Evolutionary conservation across 2,329 filamentous ascomycete genomes (phyloP), one percentile per base, ranked within the genome.

Genomic region (Colletotrichum chlorophyti): DNA sequence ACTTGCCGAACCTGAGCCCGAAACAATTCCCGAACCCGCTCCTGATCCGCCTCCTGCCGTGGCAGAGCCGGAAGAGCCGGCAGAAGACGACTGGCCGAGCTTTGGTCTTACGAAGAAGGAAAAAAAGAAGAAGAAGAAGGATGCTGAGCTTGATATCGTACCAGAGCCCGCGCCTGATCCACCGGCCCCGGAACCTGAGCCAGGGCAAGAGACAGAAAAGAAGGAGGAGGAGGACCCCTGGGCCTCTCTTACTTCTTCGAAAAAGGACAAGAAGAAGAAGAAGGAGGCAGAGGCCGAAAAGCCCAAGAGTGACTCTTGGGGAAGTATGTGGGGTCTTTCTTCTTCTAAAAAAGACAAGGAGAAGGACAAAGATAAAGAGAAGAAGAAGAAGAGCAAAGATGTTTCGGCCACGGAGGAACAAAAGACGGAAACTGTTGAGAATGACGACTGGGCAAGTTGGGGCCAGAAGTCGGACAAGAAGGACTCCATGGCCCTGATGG

Each of bases 391-490:
- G 21, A 63, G 66, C 49, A 71, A 70, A 49, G 53, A 72, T 55
- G 74, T 72, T 51, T 54, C 60, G 10, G 38, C 48, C 6, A 40
- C 24, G 19, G 60, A 61, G 10, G 45, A 55, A 8, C 47, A 54
- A 19, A 58, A 49, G 53, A 26, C 38, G 15, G 47, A 50, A 45
- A 29, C 55, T 10, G 27, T 48, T 24, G 55, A 37, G 21, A 41
- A 54, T 58, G 60, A 66, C 21, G 51, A 63, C 32, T 65, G 61
- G 63, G 51, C 53, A 5, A 49, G 62, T 37, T 58, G 59, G 61
- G 53, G 63, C 34, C 55, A 72, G 59, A 78, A 76, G 65, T 76
- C 74, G 48, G 73, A 76, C 65, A 80, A 80, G 68, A 83, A 83
- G 23, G 59, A 62, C 29, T 45, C 69, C 43, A 61, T 70, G 60